Percentiles rank a stretch among this genome's conserved stretches.
phyloP scores from a whole-genome alignment of 768 basidiomycete species.

The Strobilomyces dryophilus region DNA sequence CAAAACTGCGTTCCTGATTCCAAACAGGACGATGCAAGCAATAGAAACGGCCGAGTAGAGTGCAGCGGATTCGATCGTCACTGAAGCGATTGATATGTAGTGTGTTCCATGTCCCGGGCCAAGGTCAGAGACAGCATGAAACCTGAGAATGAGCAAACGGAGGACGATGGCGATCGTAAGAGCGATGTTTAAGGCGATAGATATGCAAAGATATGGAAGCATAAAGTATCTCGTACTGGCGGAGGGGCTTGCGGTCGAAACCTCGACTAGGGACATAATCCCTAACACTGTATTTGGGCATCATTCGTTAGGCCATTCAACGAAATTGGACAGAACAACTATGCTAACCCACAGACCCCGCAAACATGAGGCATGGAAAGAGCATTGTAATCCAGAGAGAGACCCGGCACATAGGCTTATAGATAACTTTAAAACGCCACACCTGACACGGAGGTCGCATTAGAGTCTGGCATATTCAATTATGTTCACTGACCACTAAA shows the following conservation, averaged over 20 bases:
- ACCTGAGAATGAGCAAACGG: background rate
- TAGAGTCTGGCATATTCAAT: background rate
- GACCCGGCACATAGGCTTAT: background rate
- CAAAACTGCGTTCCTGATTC: background rate
- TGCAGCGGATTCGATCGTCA: background rate
- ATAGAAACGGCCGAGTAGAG: background rate
- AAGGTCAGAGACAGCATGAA: background rate
- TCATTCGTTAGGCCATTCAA: background rate
- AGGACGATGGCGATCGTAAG: background rate
- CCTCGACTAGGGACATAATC: background rate
- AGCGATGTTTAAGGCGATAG: background rate
- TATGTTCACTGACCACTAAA: constrained; percentile 14
- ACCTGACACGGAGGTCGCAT: background rate
- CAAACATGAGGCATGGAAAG: constrained; percentile 8
- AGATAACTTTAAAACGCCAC: constrained; percentile 18
- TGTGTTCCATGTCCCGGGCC: background rate
- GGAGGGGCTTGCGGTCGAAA: background rate
- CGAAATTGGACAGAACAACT: background rate
- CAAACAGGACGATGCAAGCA: background rate
- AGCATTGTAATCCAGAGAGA: constrained; percentile 9
- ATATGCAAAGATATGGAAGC: background rate
- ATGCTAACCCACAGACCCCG: background rate
- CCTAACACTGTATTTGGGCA: background rate
- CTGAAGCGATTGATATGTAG: background rate
- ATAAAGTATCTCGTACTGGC: background rate